Conservation (phyloP, 179 eudicot genomes). For the Drosera spatulata region DNA sequence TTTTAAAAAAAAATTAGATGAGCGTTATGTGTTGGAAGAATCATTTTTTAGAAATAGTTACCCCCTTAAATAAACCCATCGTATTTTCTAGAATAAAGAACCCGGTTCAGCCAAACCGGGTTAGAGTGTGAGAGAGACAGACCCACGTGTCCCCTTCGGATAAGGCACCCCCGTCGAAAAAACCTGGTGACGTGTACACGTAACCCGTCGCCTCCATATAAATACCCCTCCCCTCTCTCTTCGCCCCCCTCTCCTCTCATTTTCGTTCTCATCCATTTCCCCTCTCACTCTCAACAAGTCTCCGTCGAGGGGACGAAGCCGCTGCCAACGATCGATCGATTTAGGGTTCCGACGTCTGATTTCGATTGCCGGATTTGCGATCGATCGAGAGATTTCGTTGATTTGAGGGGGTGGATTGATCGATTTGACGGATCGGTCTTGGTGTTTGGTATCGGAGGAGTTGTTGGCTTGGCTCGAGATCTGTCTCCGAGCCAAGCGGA, state of each 20-base stretch:
- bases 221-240: conserved; percentile 8
- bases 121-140: no score
- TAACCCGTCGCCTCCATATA: conserved; percentile 58
- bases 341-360: not conserved
- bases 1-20: no score
- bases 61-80: no score
- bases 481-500: conserved; percentile 66
- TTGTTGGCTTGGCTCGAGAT: conserved; percentile 97
- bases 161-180: no score
- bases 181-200: conserved; percentile 33
- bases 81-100: no score
- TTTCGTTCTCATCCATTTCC: conserved; percentile 27
- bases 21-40: no score
- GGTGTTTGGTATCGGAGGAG: not conserved
- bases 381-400: not conserved
- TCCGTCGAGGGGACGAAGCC: not conserved
- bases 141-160: no score
- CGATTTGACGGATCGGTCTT: not conserved
- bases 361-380: conserved; percentile 2
- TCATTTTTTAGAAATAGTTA: no score
- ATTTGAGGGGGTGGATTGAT: conserved; percentile 11
- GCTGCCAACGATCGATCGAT: conserved; percentile 1
- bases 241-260: not conserved
- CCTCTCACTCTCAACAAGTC: conserved; percentile 5
- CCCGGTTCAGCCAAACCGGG: no score